Evolutionary conservation across 306 rosid species (phyloP).

Genomic region (Carpinus viminea): DNA sequence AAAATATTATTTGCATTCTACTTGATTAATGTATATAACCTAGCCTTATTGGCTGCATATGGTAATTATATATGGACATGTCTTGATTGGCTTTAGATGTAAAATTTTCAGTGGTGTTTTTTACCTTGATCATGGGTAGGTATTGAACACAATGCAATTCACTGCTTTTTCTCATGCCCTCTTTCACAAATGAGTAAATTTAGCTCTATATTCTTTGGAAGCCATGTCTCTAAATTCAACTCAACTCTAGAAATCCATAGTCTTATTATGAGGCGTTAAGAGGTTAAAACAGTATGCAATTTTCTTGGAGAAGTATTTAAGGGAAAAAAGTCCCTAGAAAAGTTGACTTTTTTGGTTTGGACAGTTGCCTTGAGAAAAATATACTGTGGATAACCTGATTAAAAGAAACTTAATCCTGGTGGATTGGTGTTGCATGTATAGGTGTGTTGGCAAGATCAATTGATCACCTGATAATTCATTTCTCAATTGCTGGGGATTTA

Average conservation of each 20-base stretch:
- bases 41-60: neutral
- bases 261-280: neutral
- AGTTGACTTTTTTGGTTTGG: too few species aligned
- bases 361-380: too few species aligned
- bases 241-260: neutral
- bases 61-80: neutral
- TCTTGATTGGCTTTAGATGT: conserved; percentile 15
- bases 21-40: conserved; percentile 4
- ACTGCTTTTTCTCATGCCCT: neutral
- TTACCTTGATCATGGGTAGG: neutral
- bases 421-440: too few species aligned
- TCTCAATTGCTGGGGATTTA: too few species aligned
- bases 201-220: neutral
- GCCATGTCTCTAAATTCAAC: neutral
- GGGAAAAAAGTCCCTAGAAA: neutral
- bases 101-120: neutral
- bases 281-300: neutral
- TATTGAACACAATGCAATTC: neutral
- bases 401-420: too few species aligned
- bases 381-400: too few species aligned
- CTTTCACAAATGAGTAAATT: neutral
- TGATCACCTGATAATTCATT: too few species aligned
- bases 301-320: neutral
- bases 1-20: conserved; percentile 5
- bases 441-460: too few species aligned